Percentiles rank a stretch among this genome's conserved stretches.
Evolutionary conservation across 2,329 filamentous ascomycete species (phyloP).

Genomic region (Aspergillus piperis): DNA sequence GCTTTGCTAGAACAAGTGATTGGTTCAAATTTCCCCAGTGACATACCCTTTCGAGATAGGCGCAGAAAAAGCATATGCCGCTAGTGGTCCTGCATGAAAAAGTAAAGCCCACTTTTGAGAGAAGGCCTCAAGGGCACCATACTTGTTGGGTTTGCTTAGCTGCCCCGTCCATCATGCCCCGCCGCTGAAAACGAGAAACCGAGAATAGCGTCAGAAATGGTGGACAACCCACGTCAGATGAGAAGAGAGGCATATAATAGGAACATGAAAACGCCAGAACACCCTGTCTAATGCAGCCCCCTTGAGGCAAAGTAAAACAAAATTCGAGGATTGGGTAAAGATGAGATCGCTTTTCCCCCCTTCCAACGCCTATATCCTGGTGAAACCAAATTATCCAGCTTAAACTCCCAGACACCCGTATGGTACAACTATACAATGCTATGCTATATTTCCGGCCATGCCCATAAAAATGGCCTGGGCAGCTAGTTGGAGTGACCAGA

Average conservation of each 20-base stretch:
- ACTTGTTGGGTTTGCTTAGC: background rate
- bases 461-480: conserved; percentile 94
- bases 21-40: background rate
- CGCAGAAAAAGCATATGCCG: background rate
- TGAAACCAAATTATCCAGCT: conserved; percentile 9
- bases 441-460: conserved; percentile 78
- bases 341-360: conserved; percentile 8
- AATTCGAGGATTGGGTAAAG: background rate
- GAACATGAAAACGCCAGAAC: background rate
- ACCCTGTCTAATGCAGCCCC: background rate
- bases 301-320: background rate
- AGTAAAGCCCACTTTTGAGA: background rate
- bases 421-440: conserved; percentile 30
- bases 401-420: conserved; percentile 9
- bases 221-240: background rate
- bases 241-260: background rate
- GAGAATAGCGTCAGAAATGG: background rate
- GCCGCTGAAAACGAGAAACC: background rate
- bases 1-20: background rate
- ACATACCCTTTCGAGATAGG: background rate
- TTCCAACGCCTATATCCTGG: conserved; percentile 14
- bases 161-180: background rate
- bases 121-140: background rate
- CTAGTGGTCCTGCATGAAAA: background rate
- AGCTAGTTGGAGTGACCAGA: conserved; percentile 91